Evolutionary conservation across 331 rosid genomes (phyloP).

Genomic region (Telfairia occidentalis): DNA sequence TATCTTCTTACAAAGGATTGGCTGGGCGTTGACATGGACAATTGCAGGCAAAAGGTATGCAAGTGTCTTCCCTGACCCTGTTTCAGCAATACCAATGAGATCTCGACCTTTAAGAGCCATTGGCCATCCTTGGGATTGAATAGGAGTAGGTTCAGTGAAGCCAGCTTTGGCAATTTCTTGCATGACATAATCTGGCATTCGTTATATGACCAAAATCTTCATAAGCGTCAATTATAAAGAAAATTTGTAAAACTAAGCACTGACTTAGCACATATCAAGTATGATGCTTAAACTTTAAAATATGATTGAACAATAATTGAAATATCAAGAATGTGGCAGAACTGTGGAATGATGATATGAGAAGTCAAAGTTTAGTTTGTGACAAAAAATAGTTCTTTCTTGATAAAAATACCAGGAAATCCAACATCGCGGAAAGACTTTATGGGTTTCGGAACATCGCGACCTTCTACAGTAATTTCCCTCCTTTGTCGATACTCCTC

Average conservation of each 20-base stretch:
- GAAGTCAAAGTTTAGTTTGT: background rate
- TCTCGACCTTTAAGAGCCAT: slow-evolving; percentile 98
- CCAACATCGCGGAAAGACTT: slow-evolving; percentile 61
- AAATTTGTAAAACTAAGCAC: background rate
- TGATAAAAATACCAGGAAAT: slow-evolving; percentile 57
- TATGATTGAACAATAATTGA: background rate
- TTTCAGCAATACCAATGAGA: slow-evolving; percentile 96
- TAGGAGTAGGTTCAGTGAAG: slow-evolving; percentile 81
- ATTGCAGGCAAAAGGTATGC: slow-evolving; percentile 95
- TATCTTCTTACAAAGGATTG: slow-evolving; percentile 51
- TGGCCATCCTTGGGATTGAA: slow-evolving; percentile 99
- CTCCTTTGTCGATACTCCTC: slow-evolving; percentile 57
- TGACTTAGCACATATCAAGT: background rate
- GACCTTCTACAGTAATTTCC: slow-evolving; percentile 89
- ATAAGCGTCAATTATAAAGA: background rate
- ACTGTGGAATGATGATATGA: background rate
- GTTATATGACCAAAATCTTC: slow-evolving; percentile 8
- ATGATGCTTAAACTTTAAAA: background rate
- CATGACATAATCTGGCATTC: slow-evolving; percentile 58
- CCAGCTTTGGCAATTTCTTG: slow-evolving; percentile 80
- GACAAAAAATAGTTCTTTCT: background rate
- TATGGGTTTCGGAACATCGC: slow-evolving; percentile 87
- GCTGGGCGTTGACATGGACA: slow-evolving; percentile 96
- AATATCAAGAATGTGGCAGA: background rate
- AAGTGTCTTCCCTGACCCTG: slow-evolving; percentile 97